Base-by-base conservation (phyloP, 202 grass and related monocot species). In the Carex arenaria region DNA sequence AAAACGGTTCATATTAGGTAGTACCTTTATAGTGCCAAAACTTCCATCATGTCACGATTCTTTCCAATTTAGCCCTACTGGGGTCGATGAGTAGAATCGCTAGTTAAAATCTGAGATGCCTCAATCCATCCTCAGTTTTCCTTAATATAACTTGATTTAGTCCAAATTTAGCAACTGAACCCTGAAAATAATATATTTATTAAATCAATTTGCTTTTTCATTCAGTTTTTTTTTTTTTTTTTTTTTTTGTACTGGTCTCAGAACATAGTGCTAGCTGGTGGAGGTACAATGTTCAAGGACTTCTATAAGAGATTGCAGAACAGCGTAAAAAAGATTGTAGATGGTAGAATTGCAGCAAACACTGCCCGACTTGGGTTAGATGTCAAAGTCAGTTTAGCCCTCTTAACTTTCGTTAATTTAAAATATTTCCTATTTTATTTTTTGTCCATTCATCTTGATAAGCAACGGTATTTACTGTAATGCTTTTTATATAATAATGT, bases 261-360 rank as follows among this genome's bases (percentile, higher is more conserved):
- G 96, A 99, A 99, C 78, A 90, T 99, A 93, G 93, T 99, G 77
- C 90, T 99, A 85, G 94, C 93, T 84, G 93, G 96, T 85, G 96
- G 96, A 84, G 91, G 89, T 65, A 99, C 93, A 75, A 89, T 95
- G 81, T 95, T 95, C 84, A 99, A 95, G 85, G 93, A 95, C 61
- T 99, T 99, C 85, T 93, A 90, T 86, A 99, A 89, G 87, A 93
- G 93, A 80, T 90, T 99, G 61, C 93, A 99, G 61, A 90, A 73
- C 69, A 89, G 91, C 85, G 82, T 99, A 87, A 99, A 99, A 89
- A 99, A 89, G 81, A 95, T 92, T 85, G 93, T 99, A 72, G 93
- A 99, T 77, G 89, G 94, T 20, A 86, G 96, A 64, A 90, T 99
- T 85, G 91, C 91, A 23, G 74, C 85, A 66, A 93, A 93, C 10